These are phyloP conservation scores for Blastobotrys mokoenaii DNA, from an alignment of 805 yeast genomes.

Conservation along the genomic window DNA sequence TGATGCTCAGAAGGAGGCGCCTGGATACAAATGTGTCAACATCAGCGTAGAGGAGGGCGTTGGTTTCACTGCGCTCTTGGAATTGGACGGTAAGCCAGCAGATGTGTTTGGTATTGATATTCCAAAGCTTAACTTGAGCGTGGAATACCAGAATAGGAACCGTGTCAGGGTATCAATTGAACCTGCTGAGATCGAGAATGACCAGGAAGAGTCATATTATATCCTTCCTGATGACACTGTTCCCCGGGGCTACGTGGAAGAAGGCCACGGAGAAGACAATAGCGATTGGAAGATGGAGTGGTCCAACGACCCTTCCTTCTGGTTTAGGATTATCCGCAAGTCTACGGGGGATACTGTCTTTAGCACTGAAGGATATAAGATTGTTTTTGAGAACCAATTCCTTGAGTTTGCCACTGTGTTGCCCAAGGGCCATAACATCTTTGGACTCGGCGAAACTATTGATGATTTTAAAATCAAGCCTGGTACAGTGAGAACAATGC, in stretches of 20 bases:
- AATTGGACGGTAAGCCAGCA: slow-evolving; percentile 17
- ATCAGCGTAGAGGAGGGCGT: slow-evolving; percentile 2
- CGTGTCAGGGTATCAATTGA: slow-evolving; percentile 5
- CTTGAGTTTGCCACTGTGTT: slow-evolving; percentile 27
- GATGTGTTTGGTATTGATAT: slow-evolving; percentile 15
- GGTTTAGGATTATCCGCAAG: slow-evolving; percentile 18
- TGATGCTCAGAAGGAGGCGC: slow-evolving; percentile 13
- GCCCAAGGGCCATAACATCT: slow-evolving; percentile 24
- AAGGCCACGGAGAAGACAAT: not conserved
- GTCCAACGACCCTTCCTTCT: slow-evolving; percentile 12
- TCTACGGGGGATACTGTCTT: slow-evolving; percentile 24
- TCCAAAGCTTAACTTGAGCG: slow-evolving; percentile 3
- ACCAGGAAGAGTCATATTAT: slow-evolving; percentile 1
- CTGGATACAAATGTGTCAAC: slow-evolving; percentile 7
- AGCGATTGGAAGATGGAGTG: slow-evolving; percentile 2
- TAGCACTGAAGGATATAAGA: slow-evolving; percentile 26
- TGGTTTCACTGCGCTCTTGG: slow-evolving; percentile 11
- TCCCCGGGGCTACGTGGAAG: slow-evolving; percentile 1
- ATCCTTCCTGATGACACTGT: slow-evolving; percentile 7
- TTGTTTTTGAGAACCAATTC: slow-evolving; percentile 30
- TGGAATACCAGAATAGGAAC: slow-evolving; percentile 7
- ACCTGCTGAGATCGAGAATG: slow-evolving; percentile 6
- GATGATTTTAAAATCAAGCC: slow-evolving; percentile 26
- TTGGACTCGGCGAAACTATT: slow-evolving; percentile 30
- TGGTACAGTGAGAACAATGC: slow-evolving; percentile 26